These are phyloP conservation scores for Dryadomyces quercivorus DNA, from an alignment of 2,329 filamentous ascomycete species.

Conservation along the genomic window DNA sequence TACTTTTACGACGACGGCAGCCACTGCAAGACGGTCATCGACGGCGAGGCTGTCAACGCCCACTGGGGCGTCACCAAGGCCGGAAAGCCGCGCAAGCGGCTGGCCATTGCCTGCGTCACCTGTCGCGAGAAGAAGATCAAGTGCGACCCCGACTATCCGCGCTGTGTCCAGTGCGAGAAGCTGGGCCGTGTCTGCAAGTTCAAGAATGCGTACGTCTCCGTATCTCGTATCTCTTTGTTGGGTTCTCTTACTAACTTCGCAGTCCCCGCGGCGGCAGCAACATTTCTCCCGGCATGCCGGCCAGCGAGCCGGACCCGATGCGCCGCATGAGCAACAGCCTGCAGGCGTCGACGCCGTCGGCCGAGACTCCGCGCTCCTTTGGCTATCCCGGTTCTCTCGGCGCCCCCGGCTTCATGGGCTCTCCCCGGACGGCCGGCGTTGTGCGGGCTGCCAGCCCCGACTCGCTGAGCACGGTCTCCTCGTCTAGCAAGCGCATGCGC, in stretches of 20 bases:
- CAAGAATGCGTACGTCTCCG: slow-evolving; percentile 59
- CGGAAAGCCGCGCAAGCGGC: slow-evolving; percentile 79
- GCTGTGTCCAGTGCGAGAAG: slow-evolving; percentile 86
- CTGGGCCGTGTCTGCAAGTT: slow-evolving; percentile 77
- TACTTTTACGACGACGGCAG: slow-evolving; percentile 81
- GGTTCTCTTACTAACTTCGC: slow-evolving; percentile 2
- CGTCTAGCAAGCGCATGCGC: slow-evolving; percentile 32
- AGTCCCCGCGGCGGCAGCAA: slow-evolving; percentile 48
- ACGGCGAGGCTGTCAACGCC: slow-evolving; percentile 77
- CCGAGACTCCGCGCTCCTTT: slow-evolving; percentile 25
- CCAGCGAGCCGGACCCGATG: slow-evolving; percentile 35
- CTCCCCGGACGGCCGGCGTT: slow-evolving; percentile 15
- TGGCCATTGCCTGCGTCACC: slow-evolving; percentile 85
- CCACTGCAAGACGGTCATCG: slow-evolving; percentile 71
- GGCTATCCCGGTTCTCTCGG: slow-evolving; percentile 35
- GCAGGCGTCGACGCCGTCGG: slow-evolving; percentile 9
- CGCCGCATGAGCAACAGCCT: slow-evolving; percentile 20
- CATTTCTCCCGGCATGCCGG: slow-evolving; percentile 39
- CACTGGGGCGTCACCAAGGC: slow-evolving; percentile 93
- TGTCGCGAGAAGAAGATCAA: slow-evolving; percentile 98
- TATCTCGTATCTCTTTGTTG: slow-evolving; percentile 16
- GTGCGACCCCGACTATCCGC: slow-evolving; percentile 78
- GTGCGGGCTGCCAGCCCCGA: slow-evolving; percentile 19
- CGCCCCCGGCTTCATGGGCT: slow-evolving; percentile 25
- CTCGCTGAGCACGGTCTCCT: slow-evolving; percentile 9